Percentiles rank a stretch among this genome's conserved stretches.
phyloP scores from a whole-genome alignment of 345 rosid genomes.

The Aquilaria malaccensis region DNA sequence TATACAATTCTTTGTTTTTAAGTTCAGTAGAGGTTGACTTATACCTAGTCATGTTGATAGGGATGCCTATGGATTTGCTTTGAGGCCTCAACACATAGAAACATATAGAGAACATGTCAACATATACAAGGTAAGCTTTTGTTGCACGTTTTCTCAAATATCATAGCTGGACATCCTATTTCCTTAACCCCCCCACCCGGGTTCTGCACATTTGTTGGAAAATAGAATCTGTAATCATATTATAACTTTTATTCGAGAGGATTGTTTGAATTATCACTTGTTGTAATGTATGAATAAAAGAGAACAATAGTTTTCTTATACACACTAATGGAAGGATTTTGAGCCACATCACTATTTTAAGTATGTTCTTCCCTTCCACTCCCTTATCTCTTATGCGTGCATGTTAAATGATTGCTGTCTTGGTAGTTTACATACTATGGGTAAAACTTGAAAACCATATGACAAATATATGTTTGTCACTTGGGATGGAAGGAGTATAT shows the following conservation, averaged over 20 bases:
- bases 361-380: not conserved
- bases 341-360: not conserved
- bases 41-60: constrained; percentile 16
- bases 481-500: too few relatives aligned
- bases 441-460: too few relatives aligned
- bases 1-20: too few relatives aligned
- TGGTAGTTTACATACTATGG: too few relatives aligned
- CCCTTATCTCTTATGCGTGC: not conserved
- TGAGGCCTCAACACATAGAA: constrained; percentile 84
- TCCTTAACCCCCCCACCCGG: too few relatives aligned
- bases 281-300: too few relatives aligned
- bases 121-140: constrained; percentile 50
- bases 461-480: too few relatives aligned
- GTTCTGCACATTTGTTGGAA: too few relatives aligned
- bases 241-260: not conserved
- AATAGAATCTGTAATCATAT: not conserved
- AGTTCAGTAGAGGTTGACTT: too few relatives aligned
- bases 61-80: constrained; percentile 81
- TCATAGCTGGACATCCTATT: too few relatives aligned
- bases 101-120: constrained; percentile 52
- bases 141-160: not conserved
- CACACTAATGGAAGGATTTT: not conserved
- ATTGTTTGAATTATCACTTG: not conserved
- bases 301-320: not conserved
- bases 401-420: too few relatives aligned